These are phyloP conservation scores for Yamadazyma dendronema DNA, from an alignment of 1,139 yeast species.

Conservation along the genomic window DNA sequence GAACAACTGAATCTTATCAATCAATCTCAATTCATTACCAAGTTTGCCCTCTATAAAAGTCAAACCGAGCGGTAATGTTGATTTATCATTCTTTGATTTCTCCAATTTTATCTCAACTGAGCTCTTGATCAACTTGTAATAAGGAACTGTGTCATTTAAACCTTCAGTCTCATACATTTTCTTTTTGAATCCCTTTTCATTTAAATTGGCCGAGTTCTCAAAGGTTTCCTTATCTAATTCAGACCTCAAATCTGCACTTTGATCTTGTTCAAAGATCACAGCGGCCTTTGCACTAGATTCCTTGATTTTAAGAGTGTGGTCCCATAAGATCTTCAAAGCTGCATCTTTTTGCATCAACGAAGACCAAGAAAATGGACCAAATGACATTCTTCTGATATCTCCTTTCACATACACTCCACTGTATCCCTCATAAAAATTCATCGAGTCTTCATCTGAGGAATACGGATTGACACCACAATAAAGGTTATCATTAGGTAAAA, in stretches of 20 bases:
- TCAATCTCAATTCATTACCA: conserved; percentile 29
- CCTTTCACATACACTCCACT: conserved; percentile 39
- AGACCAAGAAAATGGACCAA: conserved; percentile 52
- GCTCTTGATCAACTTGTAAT: conserved; percentile 22
- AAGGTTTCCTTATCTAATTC: conserved; percentile 22
- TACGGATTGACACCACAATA: conserved; percentile 22
- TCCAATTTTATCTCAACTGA: conserved; percentile 17
- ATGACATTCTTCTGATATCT: conserved; percentile 31
- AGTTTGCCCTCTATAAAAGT: conserved; percentile 29
- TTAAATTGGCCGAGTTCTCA: conserved; percentile 15
- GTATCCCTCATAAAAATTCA: conserved; percentile 44
- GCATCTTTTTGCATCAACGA: conserved; percentile 49
- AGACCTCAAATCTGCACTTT: conserved; percentile 19
- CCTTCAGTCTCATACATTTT: conserved; percentile 37
- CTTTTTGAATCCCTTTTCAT: conserved; percentile 28
- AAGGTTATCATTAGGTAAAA: not conserved
- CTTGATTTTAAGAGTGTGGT: conserved; percentile 25
- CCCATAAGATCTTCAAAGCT: conserved; percentile 37
- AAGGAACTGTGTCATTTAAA: conserved; percentile 35
- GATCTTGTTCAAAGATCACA: conserved; percentile 17
- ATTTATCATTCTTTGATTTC: conserved; percentile 14
- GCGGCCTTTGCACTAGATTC: conserved; percentile 22
- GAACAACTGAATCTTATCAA: conserved; percentile 29
- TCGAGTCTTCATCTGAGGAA: conserved; percentile 23
- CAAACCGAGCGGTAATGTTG: conserved; percentile 27